Evolutionary conservation across 164 flowering plant genomes (phyloP).

Genomic region (Akebia trifoliata): DNA sequence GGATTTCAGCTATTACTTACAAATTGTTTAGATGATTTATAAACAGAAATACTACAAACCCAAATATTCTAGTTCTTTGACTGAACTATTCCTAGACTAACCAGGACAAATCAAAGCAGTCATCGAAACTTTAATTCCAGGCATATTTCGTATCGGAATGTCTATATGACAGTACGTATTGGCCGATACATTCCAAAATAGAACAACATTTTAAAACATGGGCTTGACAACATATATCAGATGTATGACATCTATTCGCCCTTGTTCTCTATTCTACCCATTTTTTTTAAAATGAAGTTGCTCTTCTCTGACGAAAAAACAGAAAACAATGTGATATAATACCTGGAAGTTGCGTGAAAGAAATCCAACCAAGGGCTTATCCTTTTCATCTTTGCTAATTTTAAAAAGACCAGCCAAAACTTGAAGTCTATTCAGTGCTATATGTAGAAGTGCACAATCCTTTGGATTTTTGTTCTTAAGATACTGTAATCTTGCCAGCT

Average conservation of each 20-base stretch:
- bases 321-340: slow-evolving; percentile 2
- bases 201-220: too few relatives aligned
- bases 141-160: too few relatives aligned
- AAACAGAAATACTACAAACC: too few relatives aligned
- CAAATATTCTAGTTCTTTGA: too few relatives aligned
- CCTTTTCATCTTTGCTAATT: slow-evolving; percentile 92
- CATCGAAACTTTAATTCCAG: too few relatives aligned
- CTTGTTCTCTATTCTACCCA: neutral
- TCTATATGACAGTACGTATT: too few relatives aligned
- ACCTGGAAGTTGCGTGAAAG: slow-evolving; percentile 97
- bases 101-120: too few relatives aligned
- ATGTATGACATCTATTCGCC: neutral
- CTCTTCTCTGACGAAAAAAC: neutral
- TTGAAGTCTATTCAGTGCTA: slow-evolving; percentile 84
- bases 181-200: too few relatives aligned
- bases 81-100: too few relatives aligned
- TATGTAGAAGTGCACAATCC: slow-evolving; percentile 83
- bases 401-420: slow-evolving; percentile 94
- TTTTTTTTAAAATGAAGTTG: neutral
- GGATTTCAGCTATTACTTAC: too few relatives aligned
- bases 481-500: slow-evolving; percentile 80
- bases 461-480: slow-evolving; percentile 87
- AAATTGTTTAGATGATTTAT: too few relatives aligned
- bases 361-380: slow-evolving; percentile 90
- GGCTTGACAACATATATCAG: too few relatives aligned